These are phyloP conservation scores for Eucalyptus cloeziana DNA, from an alignment of 345 rosid genomes.

Conservation along the genomic window DNA sequence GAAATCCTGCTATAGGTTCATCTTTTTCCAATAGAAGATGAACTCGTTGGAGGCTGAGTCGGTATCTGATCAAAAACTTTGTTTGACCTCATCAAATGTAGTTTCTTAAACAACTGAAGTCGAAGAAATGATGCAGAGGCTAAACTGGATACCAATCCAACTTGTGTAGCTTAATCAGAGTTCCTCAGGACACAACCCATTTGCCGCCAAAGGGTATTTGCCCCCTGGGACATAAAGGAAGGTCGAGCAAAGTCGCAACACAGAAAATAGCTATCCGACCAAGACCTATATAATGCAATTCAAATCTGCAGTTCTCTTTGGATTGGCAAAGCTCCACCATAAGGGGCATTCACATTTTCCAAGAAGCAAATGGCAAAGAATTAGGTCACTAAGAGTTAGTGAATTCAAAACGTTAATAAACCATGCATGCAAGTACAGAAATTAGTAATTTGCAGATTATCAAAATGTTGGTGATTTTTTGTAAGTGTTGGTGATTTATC, in stretches of 20 bases:
- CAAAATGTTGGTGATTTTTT: not conserved
- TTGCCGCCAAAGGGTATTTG: not conserved
- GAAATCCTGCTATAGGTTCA: not conserved
- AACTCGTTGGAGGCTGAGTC: not conserved
- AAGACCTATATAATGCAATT: not conserved
- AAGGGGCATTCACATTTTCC: not conserved
- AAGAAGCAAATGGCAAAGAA: not conserved
- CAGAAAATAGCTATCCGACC: not conserved
- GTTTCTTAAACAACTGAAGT: not conserved
- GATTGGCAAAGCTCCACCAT: not conserved
- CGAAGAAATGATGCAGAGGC: not conserved
- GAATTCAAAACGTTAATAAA: not conserved
- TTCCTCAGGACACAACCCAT: no score
- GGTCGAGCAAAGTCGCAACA: not conserved
- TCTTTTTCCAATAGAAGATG: not conserved
- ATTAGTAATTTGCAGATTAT: not conserved
- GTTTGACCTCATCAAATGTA: not conserved
- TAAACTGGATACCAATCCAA: no score
- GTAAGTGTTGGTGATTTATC: not conserved
- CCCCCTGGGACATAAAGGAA: not conserved
- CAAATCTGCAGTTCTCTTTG: not conserved
- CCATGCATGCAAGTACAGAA: not conserved
- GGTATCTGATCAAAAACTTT: not conserved
- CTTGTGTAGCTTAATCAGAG: no score
- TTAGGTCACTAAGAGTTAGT: not conserved